Percentiles rank a stretch among this genome's conserved stretches.
These are phyloP conservation scores for Casaregolazyma lundiana DNA, from an alignment of 1,139 yeast species.

Conservation along the genomic window DNA sequence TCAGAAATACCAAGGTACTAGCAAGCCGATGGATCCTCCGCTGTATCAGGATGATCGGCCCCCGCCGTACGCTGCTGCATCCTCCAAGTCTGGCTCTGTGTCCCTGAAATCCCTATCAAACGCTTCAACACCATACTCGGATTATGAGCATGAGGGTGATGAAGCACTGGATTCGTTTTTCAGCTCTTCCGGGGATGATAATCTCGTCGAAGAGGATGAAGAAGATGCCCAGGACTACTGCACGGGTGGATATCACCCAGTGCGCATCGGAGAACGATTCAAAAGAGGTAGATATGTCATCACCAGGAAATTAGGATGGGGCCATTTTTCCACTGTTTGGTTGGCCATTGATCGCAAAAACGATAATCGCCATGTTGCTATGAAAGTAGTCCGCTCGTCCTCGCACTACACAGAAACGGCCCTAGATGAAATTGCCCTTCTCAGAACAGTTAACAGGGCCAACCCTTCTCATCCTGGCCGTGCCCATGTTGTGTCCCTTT, in stretches of 20 bases:
- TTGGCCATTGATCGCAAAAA: constrained; percentile 53
- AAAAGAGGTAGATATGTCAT: constrained; percentile 59
- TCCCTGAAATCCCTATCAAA: background rate
- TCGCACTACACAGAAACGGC: constrained; percentile 78
- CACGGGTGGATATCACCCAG: constrained; percentile 86
- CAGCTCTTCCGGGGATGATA: constrained; percentile 14
- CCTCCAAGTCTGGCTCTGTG: background rate
- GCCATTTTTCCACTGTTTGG: constrained; percentile 90
- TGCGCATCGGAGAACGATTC: constrained; percentile 62
- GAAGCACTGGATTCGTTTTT: background rate
- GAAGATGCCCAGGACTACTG: constrained; percentile 71
- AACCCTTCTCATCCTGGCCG: constrained; percentile 67
- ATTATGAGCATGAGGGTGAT: constrained; percentile 12
- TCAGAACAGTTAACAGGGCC: constrained; percentile 45
- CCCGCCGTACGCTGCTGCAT: constrained; percentile 2
- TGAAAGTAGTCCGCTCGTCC: constrained; percentile 74
- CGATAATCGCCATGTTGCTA: constrained; percentile 61
- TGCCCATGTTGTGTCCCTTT: constrained; percentile 60
- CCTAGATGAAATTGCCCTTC: constrained; percentile 69
- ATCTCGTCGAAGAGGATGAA: constrained; percentile 39
- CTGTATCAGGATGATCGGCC: constrained; percentile 6
- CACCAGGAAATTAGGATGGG: constrained; percentile 85
- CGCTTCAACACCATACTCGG: background rate
- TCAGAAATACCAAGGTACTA: constrained; percentile 2
- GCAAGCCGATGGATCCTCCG: constrained; percentile 6